These are phyloP conservation scores for Theobroma cacao DNA, from an alignment of 345 rosid species.

Conservation along the genomic window DNA sequence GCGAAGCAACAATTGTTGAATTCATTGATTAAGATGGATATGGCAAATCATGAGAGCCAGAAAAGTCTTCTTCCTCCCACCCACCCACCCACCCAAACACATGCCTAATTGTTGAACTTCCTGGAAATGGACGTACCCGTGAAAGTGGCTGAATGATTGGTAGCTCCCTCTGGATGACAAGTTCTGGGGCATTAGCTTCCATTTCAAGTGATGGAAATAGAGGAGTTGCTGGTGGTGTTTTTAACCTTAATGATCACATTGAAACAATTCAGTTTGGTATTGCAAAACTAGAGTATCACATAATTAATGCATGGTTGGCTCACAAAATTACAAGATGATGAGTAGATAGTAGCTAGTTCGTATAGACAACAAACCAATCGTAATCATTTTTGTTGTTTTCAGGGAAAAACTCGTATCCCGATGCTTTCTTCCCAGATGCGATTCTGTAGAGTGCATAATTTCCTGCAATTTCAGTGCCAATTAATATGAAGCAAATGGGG, in stretches of 20 bases:
- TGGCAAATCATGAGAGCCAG: too few relatives aligned
- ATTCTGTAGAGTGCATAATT: slow-evolving; percentile 39
- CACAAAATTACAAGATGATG: neutral
- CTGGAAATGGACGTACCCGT: too few relatives aligned
- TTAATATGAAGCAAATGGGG: too few relatives aligned
- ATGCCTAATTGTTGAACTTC: too few relatives aligned
- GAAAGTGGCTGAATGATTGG: slow-evolving; percentile 49
- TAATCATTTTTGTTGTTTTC: slow-evolving; percentile 51
- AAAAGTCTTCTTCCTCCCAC: too few relatives aligned
- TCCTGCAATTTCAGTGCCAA: slow-evolving; percentile 26
- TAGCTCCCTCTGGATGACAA: slow-evolving; percentile 45
- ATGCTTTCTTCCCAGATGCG: slow-evolving; percentile 35
- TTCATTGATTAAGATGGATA: too few relatives aligned
- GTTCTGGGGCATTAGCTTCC: slow-evolving; percentile 46
- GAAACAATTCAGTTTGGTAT: too few relatives aligned
- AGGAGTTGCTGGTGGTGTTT: slow-evolving; percentile 77
- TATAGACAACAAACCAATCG: slow-evolving; percentile 39
- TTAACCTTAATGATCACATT: slow-evolving; percentile 36
- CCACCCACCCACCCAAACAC: too few relatives aligned
- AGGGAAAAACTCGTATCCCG: slow-evolving; percentile 33
- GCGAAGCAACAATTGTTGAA: too few relatives aligned
- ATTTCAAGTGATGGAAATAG: slow-evolving; percentile 65
- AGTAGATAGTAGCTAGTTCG: too few relatives aligned
- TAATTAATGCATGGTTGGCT: too few relatives aligned
- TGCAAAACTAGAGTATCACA: too few relatives aligned